These are phyloP conservation scores for Gelatoporia subvermispora DNA, from an alignment of 768 basidiomycete genomes.

Conservation along the genomic window DNA sequence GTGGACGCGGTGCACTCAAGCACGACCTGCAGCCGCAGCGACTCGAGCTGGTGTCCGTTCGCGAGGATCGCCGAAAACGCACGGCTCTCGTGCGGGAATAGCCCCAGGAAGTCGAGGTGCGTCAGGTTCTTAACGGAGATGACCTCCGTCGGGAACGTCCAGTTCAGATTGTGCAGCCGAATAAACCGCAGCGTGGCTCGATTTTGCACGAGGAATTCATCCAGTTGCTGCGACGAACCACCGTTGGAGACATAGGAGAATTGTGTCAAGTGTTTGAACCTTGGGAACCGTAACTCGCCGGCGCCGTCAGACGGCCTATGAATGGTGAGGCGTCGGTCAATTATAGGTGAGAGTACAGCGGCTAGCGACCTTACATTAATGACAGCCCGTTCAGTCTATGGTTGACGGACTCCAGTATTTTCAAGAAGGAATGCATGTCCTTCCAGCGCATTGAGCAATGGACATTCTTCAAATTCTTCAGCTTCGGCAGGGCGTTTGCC, in stretches of 20 bases:
- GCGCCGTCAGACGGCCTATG: constrained; percentile 24
- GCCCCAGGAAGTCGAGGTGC: constrained; percentile 55
- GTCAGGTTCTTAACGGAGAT: constrained; percentile 62
- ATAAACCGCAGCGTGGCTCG: constrained; percentile 48
- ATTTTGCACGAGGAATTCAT: constrained; percentile 49
- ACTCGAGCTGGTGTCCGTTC: constrained; percentile 61
- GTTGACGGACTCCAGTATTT: constrained; percentile 45
- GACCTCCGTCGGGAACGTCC: constrained; percentile 50
- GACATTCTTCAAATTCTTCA: constrained; percentile 54
- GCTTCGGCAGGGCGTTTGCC: constrained; percentile 60
- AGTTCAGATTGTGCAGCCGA: constrained; percentile 47
- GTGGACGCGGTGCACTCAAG: constrained; percentile 46
- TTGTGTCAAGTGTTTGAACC: constrained; percentile 44
- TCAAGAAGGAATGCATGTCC: constrained; percentile 46
- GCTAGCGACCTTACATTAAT: constrained; percentile 27
- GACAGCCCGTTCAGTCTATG: constrained; percentile 55
- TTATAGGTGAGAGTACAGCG: background rate
- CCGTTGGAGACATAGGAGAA: constrained; percentile 50
- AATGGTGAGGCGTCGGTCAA: background rate
- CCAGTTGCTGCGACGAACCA: constrained; percentile 34
- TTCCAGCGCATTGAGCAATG: constrained; percentile 56
- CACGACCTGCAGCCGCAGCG: constrained; percentile 47
- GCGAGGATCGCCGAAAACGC: constrained; percentile 55
- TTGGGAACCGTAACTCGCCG: constrained; percentile 23
- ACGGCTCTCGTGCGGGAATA: constrained; percentile 44